Percentiles rank a stretch among this genome's conserved stretches.
Conservation (phyloP, 345 rosid genomes). For the Lepidium africanum region DNA sequence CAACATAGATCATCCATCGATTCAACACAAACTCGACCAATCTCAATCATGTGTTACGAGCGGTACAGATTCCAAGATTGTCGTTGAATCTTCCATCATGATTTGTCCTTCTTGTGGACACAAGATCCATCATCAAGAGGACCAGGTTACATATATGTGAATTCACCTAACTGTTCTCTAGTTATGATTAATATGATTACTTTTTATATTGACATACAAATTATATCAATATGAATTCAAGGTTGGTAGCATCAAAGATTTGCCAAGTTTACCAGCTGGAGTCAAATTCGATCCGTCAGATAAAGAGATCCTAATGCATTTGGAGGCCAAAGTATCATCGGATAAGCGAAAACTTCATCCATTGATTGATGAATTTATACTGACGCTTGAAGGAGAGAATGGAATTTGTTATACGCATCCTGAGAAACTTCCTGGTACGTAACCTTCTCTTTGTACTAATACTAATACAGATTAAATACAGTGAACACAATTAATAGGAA, state of each 20-base stretch:
- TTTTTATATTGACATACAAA: not conserved
- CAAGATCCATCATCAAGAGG: conserved; percentile 34
- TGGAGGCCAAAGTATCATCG: conserved; percentile 63
- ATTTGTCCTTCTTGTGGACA: conserved; percentile 85
- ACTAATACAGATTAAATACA: not conserved
- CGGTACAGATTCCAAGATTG: conserved; percentile 21
- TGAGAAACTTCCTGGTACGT: conserved; percentile 77
- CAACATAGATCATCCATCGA: conserved; percentile 15
- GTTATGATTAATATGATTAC: not conserved
- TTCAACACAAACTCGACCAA: conserved; percentile 25
- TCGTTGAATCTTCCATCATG: conserved; percentile 12
- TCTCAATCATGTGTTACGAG: conserved; percentile 23
- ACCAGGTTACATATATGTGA: conserved; percentile 47
- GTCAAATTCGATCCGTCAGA: conserved; percentile 93
- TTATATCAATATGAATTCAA: conserved; percentile 2
- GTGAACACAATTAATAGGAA: not conserved
- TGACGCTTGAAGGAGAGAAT: conserved; percentile 74
- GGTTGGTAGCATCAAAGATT: conserved; percentile 55
- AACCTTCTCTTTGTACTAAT: not conserved
- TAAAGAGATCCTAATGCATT: conserved; percentile 80
- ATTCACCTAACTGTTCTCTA: not conserved
- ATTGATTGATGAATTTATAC: conserved; percentile 77
- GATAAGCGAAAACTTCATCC: conserved; percentile 65
- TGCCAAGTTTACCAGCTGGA: conserved; percentile 90
- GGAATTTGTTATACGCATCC: conserved; percentile 98